These are phyloP conservation scores for Dillenia turbinata DNA, from an alignment of 164 flowering plant species.

Conservation along the genomic window DNA sequence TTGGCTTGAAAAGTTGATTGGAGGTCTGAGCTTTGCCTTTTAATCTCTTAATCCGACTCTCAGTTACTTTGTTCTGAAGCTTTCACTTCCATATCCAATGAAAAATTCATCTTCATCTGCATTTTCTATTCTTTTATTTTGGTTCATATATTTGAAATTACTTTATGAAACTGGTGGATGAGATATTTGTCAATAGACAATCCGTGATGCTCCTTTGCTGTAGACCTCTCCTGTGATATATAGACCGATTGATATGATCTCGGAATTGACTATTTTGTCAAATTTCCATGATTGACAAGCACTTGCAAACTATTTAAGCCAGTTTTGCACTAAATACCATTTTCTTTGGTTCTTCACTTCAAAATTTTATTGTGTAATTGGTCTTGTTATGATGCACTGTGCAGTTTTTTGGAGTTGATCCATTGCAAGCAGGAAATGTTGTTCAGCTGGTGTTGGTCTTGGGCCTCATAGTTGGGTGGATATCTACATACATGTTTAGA, in stretches of 20 bases:
- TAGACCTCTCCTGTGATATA: too few relatives aligned
- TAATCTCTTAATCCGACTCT: not conserved
- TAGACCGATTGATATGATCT: too few relatives aligned
- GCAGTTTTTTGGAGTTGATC: slow-evolving; percentile 87
- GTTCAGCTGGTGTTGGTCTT: slow-evolving; percentile 86
- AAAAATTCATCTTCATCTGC: not conserved
- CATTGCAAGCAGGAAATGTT: slow-evolving; percentile 88
- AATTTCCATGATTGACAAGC: too few relatives aligned
- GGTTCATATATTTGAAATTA: too few relatives aligned
- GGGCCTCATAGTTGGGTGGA: slow-evolving; percentile 94
- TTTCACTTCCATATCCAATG: too few relatives aligned
- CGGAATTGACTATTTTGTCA: too few relatives aligned
- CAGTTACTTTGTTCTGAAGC: not conserved
- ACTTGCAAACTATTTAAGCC: too few relatives aligned
- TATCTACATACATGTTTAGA: slow-evolving; percentile 82
- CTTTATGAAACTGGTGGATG: too few relatives aligned
- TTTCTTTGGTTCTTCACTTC: too few relatives aligned
- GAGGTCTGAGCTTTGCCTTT: slow-evolving; percentile 45
- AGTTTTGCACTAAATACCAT: too few relatives aligned
- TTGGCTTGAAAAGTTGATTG: slow-evolving; percentile 76
- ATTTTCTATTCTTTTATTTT: not conserved
- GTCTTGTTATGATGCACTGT: slow-evolving; percentile 10
- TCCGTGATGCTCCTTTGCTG: too few relatives aligned
- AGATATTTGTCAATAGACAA: too few relatives aligned
- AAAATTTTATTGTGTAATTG: not conserved